Percentiles rank a stretch among this genome's conserved stretches.
Evolutionary conservation across 106 monocot genomes (phyloP).

Genomic region (Dendrobium chrysotoxum): DNA sequence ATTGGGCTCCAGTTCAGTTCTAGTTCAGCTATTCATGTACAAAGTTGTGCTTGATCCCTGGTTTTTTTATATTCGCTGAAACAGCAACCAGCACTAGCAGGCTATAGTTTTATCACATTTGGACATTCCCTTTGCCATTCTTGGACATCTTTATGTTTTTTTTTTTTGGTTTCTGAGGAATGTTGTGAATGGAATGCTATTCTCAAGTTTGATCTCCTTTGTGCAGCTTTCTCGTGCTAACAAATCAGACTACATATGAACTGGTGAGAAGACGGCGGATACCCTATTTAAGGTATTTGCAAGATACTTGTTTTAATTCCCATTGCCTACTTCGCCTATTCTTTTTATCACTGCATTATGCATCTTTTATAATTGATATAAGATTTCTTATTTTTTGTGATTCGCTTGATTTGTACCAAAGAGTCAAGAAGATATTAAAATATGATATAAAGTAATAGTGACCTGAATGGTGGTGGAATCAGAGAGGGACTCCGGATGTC

Average conservation of each 20-base stretch:
- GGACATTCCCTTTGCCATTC: too few relatives aligned
- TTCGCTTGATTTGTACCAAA: background rate
- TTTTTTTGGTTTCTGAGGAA: too few relatives aligned
- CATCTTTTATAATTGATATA: background rate
- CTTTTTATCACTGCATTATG: background rate
- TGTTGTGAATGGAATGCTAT: background rate
- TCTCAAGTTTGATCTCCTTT: constrained; percentile 5
- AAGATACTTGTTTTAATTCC: background rate
- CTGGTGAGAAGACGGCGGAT: constrained; percentile 79
- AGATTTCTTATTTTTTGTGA: too few relatives aligned
- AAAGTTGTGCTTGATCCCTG: too few relatives aligned
- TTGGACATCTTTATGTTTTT: background rate
- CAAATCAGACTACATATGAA: constrained; percentile 98
- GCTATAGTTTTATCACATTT: too few relatives aligned
- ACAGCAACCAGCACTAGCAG: too few relatives aligned
- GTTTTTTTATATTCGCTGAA: too few relatives aligned
- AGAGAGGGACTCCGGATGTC: too few relatives aligned
- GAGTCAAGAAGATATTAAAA: background rate
- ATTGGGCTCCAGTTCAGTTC: too few relatives aligned
- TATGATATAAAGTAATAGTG: background rate
- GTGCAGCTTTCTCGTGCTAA: constrained; percentile 60
- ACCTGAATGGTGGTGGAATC: too few relatives aligned
- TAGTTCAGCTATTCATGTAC: too few relatives aligned
- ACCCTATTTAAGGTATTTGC: constrained; percentile 55
- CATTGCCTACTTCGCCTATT: background rate